Conservation (phyloP, 2,329 filamentous ascomycete species). For the Verticillium albo-atrum region DNA sequence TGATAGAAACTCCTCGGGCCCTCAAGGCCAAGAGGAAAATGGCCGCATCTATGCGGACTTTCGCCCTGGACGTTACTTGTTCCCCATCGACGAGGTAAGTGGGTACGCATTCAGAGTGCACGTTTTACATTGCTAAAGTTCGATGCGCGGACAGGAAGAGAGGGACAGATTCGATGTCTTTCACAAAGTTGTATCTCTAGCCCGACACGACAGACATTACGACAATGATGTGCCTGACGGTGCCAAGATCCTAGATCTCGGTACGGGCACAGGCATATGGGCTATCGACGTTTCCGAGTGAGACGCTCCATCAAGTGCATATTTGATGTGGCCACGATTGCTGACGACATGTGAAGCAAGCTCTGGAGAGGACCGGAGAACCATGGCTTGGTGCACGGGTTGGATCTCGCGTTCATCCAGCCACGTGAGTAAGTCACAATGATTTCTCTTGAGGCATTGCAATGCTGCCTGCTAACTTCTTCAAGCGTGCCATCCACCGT, state of each 20-base stretch:
- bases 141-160: constrained; percentile 49
- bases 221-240: constrained; percentile 9
- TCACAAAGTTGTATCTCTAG: constrained; percentile 70
- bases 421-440: constrained; percentile 28
- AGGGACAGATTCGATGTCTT: constrained; percentile 77
- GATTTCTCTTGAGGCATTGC: not conserved
- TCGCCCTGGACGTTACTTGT: constrained; percentile 65
- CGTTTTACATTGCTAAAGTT: not conserved
- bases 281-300: constrained; percentile 79
- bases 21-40: constrained; percentile 49
- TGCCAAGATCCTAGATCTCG: constrained; percentile 58
- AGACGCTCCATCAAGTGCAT: constrained; percentile 21
- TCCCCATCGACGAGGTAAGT: constrained; percentile 71
- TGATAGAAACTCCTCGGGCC: not conserved
- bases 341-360: not conserved
- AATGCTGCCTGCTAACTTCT: constrained; percentile 3
- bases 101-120: not conserved
- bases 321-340: not conserved
- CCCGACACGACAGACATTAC: constrained; percentile 41
- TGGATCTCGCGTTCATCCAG: constrained; percentile 35
- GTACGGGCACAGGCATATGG: constrained; percentile 90
- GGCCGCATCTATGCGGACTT: constrained; percentile 67
- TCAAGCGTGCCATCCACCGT: constrained; percentile 66
- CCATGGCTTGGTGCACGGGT: constrained; percentile 26
- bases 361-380: constrained; percentile 8